Percentiles rank a stretch among this genome's conserved stretches.
Evolutionary conservation across 768 basidiomycete species (phyloP).

Genomic region (Pleurotus cornucopiae): DNA sequence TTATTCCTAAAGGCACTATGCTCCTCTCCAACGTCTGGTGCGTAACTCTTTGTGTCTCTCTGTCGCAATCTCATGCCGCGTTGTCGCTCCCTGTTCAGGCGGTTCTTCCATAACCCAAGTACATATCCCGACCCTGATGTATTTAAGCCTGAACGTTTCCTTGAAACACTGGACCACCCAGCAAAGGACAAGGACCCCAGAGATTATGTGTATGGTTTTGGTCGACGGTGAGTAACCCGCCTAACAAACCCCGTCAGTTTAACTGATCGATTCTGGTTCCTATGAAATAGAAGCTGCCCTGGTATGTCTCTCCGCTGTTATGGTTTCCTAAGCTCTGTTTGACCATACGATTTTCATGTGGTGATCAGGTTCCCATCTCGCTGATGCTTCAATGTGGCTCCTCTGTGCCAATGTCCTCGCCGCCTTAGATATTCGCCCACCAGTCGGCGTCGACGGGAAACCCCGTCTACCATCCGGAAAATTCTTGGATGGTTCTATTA

Average conservation of each 20-base stretch:
- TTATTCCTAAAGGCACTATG: conserved; percentile 9
- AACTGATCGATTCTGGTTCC: too few relatives aligned
- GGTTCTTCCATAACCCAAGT: conserved; percentile 49
- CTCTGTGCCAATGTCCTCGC: conserved; percentile 47
- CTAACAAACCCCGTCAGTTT: conserved; percentile 16
- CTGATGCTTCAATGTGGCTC: conserved; percentile 50
- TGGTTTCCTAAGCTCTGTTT: not conserved
- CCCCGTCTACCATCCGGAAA: not conserved
- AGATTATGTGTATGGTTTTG: conserved; percentile 65
- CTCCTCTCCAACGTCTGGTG: conserved; percentile 7
- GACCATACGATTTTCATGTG: not conserved
- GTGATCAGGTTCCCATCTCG: conserved; percentile 43
- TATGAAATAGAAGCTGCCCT: conserved; percentile 31
- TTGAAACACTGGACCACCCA: conserved; percentile 20
- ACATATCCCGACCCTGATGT: conserved; percentile 23
- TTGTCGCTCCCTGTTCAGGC: conserved; percentile 25
- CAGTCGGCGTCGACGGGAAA: not conserved
- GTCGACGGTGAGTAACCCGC: conserved; percentile 44
- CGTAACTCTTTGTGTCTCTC: not conserved
- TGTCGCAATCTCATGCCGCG: not conserved
- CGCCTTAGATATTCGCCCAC: conserved; percentile 39
- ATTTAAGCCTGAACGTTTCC: conserved; percentile 7
- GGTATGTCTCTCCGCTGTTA: conserved; percentile 22
- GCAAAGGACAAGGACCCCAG: conserved; percentile 55
- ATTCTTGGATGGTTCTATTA: conserved; percentile 3